Base-by-base conservation (phyloP, 2,329 filamentous ascomycete species). In the Colletotrichum echinochloae region DNA sequence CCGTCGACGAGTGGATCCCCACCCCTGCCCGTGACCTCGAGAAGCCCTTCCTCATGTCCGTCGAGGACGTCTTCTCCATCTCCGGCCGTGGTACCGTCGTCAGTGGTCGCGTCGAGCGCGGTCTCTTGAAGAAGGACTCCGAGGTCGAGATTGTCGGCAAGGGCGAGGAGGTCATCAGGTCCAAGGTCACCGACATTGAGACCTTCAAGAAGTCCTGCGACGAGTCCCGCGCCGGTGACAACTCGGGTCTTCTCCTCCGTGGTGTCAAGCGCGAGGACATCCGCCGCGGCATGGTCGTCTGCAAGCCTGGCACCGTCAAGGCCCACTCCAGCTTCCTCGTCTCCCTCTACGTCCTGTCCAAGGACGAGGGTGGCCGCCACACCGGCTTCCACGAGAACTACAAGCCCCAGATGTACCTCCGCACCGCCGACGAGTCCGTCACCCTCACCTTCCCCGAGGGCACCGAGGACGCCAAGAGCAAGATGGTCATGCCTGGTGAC, bases 161-260 rank as follows among this genome's bases (percentile, higher is more conserved):
- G 87, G 90, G 91, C 76, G 83, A 85, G 67, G 88, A 90, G 55
- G 85, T 94, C 75, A 93, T 98, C 88, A 98, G 97, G 91, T 98
- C 96, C 83, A 98, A 98, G 89, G 95, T 99, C 75, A 99, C 96
- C 79, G 97, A 99, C 80, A 98, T 99, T 76, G 96, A 99, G 88
- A 99, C 95, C 75, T 99, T 99, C 89, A 98, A 98, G 90, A 99
- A 99, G 90, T 97, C 94, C 60, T 98, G 96, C 84, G 95, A 98
- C 70, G 94, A 97, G 85, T 97, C 95, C 70, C 90, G 93, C 78
- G 96, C 96, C 73, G 96, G 96, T 83, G 96, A 99, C 85, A 99
- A 98, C 91, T 98, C 96, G 33, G 96, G 96, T 80, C 92, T 99
- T 46, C 90, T 99, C 65, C 92, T 99, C 83, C 94, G 96, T 85